Percentiles rank a stretch among this genome's conserved stretches.
Evolutionary conservation across 495 filamentous ascomycete genomes (phyloP).

Genomic region (Annulohypoxylon bovei): DNA sequence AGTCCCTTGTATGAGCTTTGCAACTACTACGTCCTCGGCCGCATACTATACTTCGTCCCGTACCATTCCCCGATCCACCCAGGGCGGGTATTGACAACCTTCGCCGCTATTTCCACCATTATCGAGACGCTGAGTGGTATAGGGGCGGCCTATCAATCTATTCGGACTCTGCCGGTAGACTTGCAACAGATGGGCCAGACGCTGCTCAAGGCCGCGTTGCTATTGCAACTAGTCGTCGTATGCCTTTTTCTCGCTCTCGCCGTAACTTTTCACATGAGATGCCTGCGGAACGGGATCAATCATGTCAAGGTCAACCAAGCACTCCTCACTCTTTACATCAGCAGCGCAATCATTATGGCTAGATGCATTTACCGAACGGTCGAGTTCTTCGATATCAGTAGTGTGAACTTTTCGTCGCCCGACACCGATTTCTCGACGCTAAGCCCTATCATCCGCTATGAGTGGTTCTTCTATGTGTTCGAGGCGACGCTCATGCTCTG

Average conservation of each 20-base stretch:
- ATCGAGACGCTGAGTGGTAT: slow-evolving; percentile 75
- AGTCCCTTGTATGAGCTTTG: slow-evolving; percentile 77
- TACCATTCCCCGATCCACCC: slow-evolving; percentile 82
- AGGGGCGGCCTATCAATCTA: slow-evolving; percentile 71
- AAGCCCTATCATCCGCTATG: slow-evolving; percentile 68
- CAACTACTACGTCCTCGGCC: slow-evolving; percentile 81
- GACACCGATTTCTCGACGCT: slow-evolving; percentile 46
- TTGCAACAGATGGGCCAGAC: slow-evolving; percentile 64
- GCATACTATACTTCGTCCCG: slow-evolving; percentile 81
- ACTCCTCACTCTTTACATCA: slow-evolving; percentile 69
- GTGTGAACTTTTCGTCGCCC: slow-evolving; percentile 41
- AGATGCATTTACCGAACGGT: slow-evolving; percentile 75
- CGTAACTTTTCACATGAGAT: slow-evolving; percentile 67
- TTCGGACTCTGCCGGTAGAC: slow-evolving; percentile 54
- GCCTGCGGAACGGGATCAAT: slow-evolving; percentile 61
- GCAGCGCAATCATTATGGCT: slow-evolving; percentile 66
- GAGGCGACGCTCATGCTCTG: slow-evolving; percentile 71
- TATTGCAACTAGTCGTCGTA: slow-evolving; percentile 75
- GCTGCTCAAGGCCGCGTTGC: slow-evolving; percentile 71
- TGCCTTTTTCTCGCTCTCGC: slow-evolving; percentile 68
- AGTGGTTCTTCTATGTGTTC: slow-evolving; percentile 80
- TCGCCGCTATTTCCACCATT: slow-evolving; percentile 68
- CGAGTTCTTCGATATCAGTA: slow-evolving; percentile 65
- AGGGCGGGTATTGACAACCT: slow-evolving; percentile 79
- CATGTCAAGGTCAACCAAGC: slow-evolving; percentile 65